phyloP scores from a whole-genome alignment of 1,284 basidiomycete species.

The Papiliotrema terrestris region DNA sequence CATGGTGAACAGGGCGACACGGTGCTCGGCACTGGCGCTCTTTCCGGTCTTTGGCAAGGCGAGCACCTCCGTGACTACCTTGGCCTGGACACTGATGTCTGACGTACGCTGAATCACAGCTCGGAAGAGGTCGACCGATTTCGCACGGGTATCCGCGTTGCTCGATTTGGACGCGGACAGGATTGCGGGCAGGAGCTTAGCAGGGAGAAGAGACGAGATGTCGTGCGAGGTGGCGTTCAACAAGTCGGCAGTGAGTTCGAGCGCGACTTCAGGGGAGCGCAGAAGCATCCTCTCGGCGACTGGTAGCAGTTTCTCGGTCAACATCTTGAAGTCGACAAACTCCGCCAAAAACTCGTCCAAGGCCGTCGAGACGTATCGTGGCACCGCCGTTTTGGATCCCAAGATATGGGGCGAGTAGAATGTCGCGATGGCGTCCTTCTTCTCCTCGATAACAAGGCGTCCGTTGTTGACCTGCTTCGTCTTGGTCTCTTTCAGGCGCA shows the following conservation, averaged over 20 bases:
- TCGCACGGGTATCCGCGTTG: slow-evolving; percentile 61
- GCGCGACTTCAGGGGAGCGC: slow-evolving; percentile 42
- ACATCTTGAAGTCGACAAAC: slow-evolving; percentile 28
- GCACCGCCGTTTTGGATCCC: slow-evolving; percentile 35
- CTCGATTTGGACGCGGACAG: slow-evolving; percentile 74
- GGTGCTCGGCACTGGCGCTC: slow-evolving; percentile 79
- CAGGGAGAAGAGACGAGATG: slow-evolving; percentile 58
- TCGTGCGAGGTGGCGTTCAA: slow-evolving; percentile 47
- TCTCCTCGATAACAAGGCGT: slow-evolving; percentile 18
- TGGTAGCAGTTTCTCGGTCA: slow-evolving; percentile 40
- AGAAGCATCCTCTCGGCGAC: slow-evolving; percentile 45
- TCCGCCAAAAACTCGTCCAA: slow-evolving; percentile 32
- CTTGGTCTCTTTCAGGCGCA: slow-evolving; percentile 23
- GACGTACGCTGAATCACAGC: slow-evolving; percentile 52
- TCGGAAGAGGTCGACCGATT: slow-evolving; percentile 62
- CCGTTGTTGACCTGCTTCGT: no score
- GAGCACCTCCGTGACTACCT: slow-evolving; percentile 63
- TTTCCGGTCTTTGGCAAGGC: slow-evolving; percentile 73
- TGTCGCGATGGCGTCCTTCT: slow-evolving; percentile 35
- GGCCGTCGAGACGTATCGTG: slow-evolving; percentile 24
- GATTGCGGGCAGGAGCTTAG: slow-evolving; percentile 62
- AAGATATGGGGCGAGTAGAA: slow-evolving; percentile 42
- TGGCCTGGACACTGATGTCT: slow-evolving; percentile 41
- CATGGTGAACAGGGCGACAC: slow-evolving; percentile 76
- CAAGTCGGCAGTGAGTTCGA: slow-evolving; percentile 40